Percentiles rank a stretch among this genome's conserved stretches.
Conservation (phyloP, 2,329 filamentous ascomycete species). For the Neurospora crassa region DNA sequence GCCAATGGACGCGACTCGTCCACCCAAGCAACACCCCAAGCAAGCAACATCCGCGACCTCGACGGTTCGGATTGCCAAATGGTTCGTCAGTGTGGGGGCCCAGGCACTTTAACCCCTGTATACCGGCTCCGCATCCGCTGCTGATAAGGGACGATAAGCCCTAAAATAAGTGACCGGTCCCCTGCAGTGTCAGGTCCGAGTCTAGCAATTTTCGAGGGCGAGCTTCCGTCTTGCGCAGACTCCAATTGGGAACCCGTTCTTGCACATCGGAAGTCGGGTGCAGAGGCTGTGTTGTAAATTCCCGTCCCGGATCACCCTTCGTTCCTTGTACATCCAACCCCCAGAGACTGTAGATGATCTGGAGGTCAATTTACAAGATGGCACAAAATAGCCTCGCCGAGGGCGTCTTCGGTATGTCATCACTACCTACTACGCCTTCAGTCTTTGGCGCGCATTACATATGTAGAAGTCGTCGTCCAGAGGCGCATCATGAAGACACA, state of each 20-base stretch:
- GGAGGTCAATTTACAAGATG: constrained; percentile 31
- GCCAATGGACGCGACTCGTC: neutral
- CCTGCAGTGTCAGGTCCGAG: neutral
- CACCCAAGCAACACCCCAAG: neutral
- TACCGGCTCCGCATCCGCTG: neutral
- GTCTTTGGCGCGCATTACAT: neutral
- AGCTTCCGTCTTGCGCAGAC: neutral
- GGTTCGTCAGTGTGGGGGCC: neutral
- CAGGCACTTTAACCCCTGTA: neutral
- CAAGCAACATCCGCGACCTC: neutral
- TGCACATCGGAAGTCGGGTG: neutral
- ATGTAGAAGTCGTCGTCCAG: neutral
- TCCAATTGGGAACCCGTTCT: neutral
- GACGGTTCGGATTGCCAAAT: neutral
- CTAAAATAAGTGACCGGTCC: neutral
- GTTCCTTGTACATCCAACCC: constrained; percentile 9
- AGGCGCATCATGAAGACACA: neutral
- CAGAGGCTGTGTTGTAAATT: neutral
- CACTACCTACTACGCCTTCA: neutral
- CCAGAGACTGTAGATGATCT: constrained; percentile 15
- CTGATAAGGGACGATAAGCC: neutral
- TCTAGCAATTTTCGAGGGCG: neutral
- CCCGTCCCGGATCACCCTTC: no score
- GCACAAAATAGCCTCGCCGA: constrained; percentile 43
- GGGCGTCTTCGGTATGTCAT: constrained; percentile 45